These are phyloP conservation scores for Backusella westeae DNA, from an alignment of 192 early-diverging fungal species.

Conservation along the genomic window DNA sequence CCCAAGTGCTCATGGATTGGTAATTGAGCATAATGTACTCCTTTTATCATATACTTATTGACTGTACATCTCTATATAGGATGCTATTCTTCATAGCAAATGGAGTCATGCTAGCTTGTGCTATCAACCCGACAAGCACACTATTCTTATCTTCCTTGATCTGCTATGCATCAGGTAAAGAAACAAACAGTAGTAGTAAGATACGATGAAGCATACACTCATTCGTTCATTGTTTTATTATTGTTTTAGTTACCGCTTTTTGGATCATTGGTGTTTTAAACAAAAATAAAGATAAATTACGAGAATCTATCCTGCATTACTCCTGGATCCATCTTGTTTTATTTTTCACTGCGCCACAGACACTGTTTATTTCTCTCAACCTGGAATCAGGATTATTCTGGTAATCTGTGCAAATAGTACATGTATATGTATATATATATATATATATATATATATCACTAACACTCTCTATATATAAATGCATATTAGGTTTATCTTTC, in stretches of 20 bases:
- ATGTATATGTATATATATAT: neutral
- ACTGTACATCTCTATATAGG: neutral
- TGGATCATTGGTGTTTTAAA: neutral
- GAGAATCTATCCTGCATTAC: neutral
- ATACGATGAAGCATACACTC: neutral
- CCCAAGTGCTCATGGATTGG: neutral
- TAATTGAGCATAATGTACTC: neutral
- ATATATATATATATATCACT: neutral
- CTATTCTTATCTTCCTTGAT: neutral
- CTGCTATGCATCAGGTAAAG: neutral
- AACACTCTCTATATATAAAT: neutral
- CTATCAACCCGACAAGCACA: neutral
- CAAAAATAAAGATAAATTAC: neutral
- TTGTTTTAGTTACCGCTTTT: neutral
- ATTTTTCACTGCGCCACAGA: constrained; percentile 2
- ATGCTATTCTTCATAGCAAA: neutral
- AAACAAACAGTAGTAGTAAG: neutral
- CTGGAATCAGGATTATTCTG: neutral
- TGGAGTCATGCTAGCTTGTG: neutral
- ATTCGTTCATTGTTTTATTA: neutral
- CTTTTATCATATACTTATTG: neutral
- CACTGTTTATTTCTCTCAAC: neutral
- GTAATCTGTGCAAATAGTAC: neutral
- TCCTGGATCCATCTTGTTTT: neutral
- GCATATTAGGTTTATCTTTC: constrained; percentile 24